These are phyloP conservation scores for Cephalotrichum gorgonifer DNA, from an alignment of 2,329 filamentous ascomycete species.

Conservation along the genomic window DNA sequence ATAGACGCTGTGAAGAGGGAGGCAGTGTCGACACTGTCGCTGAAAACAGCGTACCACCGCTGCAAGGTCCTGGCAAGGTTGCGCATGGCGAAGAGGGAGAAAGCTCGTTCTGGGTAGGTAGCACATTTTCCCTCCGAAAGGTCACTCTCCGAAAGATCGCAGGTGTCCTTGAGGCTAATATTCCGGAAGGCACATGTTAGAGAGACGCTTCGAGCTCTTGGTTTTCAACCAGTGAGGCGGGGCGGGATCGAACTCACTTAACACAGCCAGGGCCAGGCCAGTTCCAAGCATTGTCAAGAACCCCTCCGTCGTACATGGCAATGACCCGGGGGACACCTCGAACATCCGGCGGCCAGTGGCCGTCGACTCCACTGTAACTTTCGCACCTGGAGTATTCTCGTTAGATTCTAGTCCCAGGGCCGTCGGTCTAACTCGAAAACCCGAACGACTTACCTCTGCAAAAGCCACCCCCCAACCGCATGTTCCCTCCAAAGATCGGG, in stretches of 20 bases:
- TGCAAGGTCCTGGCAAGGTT: slow-evolving; percentile 4
- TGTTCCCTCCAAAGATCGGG: background rate
- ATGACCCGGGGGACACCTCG: slow-evolving; percentile 4
- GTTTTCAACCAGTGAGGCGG: background rate
- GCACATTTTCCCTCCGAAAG: background rate
- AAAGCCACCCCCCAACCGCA: slow-evolving; percentile 1
- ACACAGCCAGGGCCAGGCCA: slow-evolving; percentile 3
- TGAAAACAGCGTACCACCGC: background rate
- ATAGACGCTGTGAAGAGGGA: background rate
- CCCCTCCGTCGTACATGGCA: background rate
- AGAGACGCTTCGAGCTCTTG: background rate
- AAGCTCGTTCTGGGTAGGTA: background rate
- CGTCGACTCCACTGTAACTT: background rate
- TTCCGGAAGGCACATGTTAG: background rate
- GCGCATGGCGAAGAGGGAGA: slow-evolving; percentile 5
- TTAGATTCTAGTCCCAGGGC: no score
- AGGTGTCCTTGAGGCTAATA: background rate
- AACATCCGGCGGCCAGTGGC: background rate
- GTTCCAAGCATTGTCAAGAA: slow-evolving; percentile 1
- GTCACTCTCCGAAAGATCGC: background rate
- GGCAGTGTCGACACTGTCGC: background rate
- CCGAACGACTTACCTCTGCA: background rate
- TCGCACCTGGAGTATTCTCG: background rate
- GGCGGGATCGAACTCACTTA: background rate
- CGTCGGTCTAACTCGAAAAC: background rate